Base-by-base conservation (phyloP, 768 basidiomycete species). In the Mycena chlorophos region DNA sequence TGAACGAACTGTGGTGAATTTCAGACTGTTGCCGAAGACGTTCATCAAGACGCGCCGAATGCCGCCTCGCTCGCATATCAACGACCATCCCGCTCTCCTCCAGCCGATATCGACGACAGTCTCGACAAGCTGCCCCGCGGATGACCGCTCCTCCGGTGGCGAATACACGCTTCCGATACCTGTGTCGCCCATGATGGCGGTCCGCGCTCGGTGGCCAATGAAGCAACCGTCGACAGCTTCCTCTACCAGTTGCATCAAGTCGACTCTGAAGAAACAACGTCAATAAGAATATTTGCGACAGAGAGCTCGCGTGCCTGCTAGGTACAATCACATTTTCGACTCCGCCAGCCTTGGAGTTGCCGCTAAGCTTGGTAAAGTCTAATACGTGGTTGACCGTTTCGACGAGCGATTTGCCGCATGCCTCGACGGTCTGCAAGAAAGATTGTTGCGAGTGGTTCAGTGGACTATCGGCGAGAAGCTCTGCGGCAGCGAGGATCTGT, bases 351-450 rank as follows among this genome's bases (percentile, higher is more conserved):
- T 90, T 91, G 43, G 85, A 78, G 63, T 88, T 91, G 20, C 93
- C 94, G 57, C 91, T 94, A 22, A 96, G 79, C 66, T 98, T 98
- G 27, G 94, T 96, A 66, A 95, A 98, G 68, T 98, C 95, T 25
- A 98, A 76, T 4, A 98, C 95, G 63, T 98, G 95, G 66, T 97
- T 97, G 47, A 98, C 94, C 0, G 94, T 96, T 74, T 98, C 95
- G 38, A 95, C 91, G 1, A 98, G 80, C 1, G 92, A 93, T n/a
- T 89, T 95, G 14, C 94, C 94, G 66, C 94, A 97, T 5, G 92
- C 94, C 68, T 94, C 90, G 1, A 97, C 91, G 0, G 95, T 97
- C 66, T 94, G 89, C 48, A 97, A 73, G 75, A 94, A 96, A 0
- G 94, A 92, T 10, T 75, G 68, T 69, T 98, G 95, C 13, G 86